These are phyloP conservation scores for Acmispon strigosus DNA, from an alignment of 306 rosid species.

Conservation along the genomic window DNA sequence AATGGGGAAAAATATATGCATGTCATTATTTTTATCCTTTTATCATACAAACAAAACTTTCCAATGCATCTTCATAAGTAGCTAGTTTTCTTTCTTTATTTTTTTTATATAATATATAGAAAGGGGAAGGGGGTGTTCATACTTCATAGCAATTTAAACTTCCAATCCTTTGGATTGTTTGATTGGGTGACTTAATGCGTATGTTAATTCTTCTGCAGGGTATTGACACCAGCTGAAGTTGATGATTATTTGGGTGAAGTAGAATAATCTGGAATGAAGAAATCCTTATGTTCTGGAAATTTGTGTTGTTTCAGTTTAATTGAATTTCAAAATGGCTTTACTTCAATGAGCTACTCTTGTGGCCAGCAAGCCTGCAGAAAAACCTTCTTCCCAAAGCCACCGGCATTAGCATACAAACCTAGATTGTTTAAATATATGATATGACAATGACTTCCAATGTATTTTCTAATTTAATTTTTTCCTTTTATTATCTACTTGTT, in stretches of 20 bases:
- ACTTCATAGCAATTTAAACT: no score
- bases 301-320: constrained; percentile 23
- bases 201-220: constrained; percentile 52
- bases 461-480: not conserved
- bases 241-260: constrained; percentile 97
- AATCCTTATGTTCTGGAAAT: constrained; percentile 10
- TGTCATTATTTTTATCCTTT: no score
- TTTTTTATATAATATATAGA: no score
- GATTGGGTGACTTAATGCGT: not conserved
- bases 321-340: constrained; percentile 4
- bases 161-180: not conserved
- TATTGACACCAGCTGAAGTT: constrained; percentile 87
- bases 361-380: constrained; percentile 6
- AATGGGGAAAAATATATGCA: no score
- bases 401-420: not conserved
- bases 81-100: no score
- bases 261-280: constrained; percentile 42
- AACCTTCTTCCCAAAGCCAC: constrained; percentile 10
- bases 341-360: constrained; percentile 15
- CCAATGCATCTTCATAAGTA: no score
- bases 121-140: no score
- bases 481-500: not conserved
- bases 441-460: not conserved
- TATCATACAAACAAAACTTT: no score
- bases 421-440: constrained; percentile 7